Conservation (phyloP, 306 rosid genomes). For the Corylus americana region DNA sequence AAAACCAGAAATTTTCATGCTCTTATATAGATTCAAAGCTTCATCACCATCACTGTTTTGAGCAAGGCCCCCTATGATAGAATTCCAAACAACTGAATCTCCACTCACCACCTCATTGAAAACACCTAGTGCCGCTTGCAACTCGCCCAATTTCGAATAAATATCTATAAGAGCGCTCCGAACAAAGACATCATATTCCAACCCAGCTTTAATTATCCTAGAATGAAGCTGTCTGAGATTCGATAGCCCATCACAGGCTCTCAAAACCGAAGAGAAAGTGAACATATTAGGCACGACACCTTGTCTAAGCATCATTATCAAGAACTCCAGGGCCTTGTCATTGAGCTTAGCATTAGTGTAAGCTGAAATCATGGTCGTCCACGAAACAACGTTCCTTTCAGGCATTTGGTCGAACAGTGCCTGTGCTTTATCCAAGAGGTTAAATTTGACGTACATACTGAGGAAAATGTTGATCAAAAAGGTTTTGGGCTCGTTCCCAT, state of each 20-base stretch:
- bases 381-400: slow-evolving; percentile 73
- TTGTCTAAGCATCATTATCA: slow-evolving; percentile 68
- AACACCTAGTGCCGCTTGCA: slow-evolving; percentile 48
- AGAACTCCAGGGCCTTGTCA: slow-evolving; percentile 52
- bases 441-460: slow-evolving; percentile 69
- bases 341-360: slow-evolving; percentile 55
- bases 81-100: slow-evolving; percentile 83
- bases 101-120: slow-evolving; percentile 69
- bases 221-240: slow-evolving; percentile 68
- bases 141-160: slow-evolving; percentile 74
- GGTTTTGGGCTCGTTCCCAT: slow-evolving; percentile 54
- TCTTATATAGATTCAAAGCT: slow-evolving; percentile 63
- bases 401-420: slow-evolving; percentile 75
- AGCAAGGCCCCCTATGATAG: slow-evolving; percentile 81
- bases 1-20: slow-evolving; percentile 67
- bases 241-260: slow-evolving; percentile 59
- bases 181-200: slow-evolving; percentile 82
- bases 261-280: slow-evolving; percentile 79
- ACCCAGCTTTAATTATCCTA: slow-evolving; percentile 57
- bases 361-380: slow-evolving; percentile 81
- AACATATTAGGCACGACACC: slow-evolving; percentile 83
- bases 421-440: slow-evolving; percentile 65
- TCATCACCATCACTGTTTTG: slow-evolving; percentile 82
- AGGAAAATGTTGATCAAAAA: slow-evolving; percentile 62
- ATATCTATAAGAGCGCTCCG: slow-evolving; percentile 73